Evolutionary conservation across 345 rosid species (phyloP), one percentile per base, ranked within the genome.

Genomic region (Murraya koenigii): DNA sequence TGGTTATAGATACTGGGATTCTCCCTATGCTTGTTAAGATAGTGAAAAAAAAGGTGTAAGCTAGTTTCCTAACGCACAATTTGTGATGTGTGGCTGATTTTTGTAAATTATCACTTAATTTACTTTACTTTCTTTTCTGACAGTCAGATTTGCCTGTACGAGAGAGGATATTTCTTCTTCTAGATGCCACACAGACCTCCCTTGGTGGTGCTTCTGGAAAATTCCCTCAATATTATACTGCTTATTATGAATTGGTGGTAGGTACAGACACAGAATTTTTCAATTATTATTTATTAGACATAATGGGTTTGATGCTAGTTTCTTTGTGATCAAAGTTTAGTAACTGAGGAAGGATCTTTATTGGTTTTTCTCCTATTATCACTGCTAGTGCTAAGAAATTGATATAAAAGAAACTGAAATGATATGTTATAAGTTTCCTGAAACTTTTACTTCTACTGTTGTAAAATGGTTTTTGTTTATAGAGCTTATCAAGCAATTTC

Each of bases 141-240:
- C 91, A 95, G 99, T 83, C 94, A 66, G 98, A 93, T 39, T 81
- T 90, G 79, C 94, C 97, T 63, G 92, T 92, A 47, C 86, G 97
- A 75, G 99, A 90, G 85, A 93, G 89, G 89, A 87, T 92, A 80
- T 95, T 95, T 86, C 92, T 93, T 67, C 99, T 95, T 84, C 89
- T 95, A 65, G 98, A 95, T 87, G 99, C 99, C 58, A 93, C 97
- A 49, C 99, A 95, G 85, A 93, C 97, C 66, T 87, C 98, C 72
- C 88, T 95, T 74, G 99, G 98, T 75, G 98, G 98, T 75, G 88
- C 94, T 79, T 75, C 92, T 56, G 98, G 99, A 77, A 93, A 87
- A 83, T 93, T 92, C 82, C 95, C 99, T 60, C 96, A 92, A 84
- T 95, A 93, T 84, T 93, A 90, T 75, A 41, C 86, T 58, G 91